Conservation (phyloP, 352 stramenopile species). For the Aphanomyces astaci region DNA sequence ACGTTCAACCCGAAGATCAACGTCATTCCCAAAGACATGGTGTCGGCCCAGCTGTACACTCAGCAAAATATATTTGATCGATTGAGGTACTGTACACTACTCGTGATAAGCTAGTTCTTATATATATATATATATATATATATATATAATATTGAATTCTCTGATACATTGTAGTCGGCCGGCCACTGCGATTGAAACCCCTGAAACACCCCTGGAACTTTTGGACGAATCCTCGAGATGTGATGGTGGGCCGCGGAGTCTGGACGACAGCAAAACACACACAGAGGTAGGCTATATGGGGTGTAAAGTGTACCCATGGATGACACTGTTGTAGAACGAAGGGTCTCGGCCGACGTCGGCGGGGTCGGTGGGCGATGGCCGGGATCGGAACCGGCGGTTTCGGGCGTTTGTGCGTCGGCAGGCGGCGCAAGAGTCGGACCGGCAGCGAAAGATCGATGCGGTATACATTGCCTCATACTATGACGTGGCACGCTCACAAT, state of each 20-base stretch:
- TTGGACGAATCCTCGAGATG: too few relatives aligned
- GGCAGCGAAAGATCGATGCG: slow-evolving; percentile 50
- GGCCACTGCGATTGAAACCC: neutral
- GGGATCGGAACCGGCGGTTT: slow-evolving; percentile 43
- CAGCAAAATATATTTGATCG: slow-evolving; percentile 82
- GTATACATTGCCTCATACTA: neutral
- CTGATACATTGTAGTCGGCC: neutral
- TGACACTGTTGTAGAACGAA: too few relatives aligned
- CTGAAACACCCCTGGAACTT: neutral
- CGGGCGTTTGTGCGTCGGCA: slow-evolving; percentile 68
- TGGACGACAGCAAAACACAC: neutral
- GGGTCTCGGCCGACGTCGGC: slow-evolving; percentile 46
- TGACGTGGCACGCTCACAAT: neutral
- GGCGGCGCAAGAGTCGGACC: slow-evolving; percentile 59
- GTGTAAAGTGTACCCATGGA: too few relatives aligned
- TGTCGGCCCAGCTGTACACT: slow-evolving; percentile 74
- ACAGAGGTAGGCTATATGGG: too few relatives aligned
- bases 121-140: too few relatives aligned
- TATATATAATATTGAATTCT: too few relatives aligned
- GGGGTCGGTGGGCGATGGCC: slow-evolving; percentile 27
- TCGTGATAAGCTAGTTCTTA: neutral
- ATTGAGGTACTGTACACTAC: slow-evolving; percentile 31
- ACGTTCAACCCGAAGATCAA: slow-evolving; percentile 78
- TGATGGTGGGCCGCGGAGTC: neutral
- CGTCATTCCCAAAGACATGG: slow-evolving; percentile 59